These are phyloP conservation scores for Tolypocladium pustulatum DNA, from an alignment of 2,329 filamentous ascomycete species.

Conservation along the genomic window DNA sequence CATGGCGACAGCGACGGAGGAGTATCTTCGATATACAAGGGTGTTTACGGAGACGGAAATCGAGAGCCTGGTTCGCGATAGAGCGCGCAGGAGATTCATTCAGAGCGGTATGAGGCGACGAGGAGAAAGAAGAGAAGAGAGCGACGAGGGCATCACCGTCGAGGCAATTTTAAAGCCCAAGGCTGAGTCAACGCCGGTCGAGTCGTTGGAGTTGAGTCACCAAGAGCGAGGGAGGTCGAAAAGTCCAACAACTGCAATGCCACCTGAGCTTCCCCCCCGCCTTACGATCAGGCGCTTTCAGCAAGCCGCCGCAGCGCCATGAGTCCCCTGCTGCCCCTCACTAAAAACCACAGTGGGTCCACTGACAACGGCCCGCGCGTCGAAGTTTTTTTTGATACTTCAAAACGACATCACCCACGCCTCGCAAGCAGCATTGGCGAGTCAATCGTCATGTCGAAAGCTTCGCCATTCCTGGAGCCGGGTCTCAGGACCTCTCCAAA, in stretches of 20 bases:
- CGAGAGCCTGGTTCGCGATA: constrained; percentile 15
- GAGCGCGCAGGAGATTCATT: constrained; percentile 24
- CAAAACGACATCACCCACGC: neutral
- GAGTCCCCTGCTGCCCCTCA: neutral
- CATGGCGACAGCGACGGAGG: constrained; percentile 28
- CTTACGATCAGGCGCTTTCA: neutral
- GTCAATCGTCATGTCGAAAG: constrained; percentile 20
- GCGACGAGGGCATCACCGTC: constrained; percentile 7
- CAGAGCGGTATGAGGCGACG: constrained; percentile 12
- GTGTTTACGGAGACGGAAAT: constrained; percentile 16
- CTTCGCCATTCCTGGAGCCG: constrained; percentile 72
- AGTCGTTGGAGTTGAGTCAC: constrained; percentile 7
- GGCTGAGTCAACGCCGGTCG: neutral
- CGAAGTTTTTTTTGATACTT: neutral
- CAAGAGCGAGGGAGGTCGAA: neutral
- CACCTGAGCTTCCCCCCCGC: neutral
- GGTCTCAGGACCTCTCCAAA: constrained; percentile 50
- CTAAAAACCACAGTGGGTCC: neutral
- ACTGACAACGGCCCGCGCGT: neutral
- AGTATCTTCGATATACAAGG: constrained; percentile 22
- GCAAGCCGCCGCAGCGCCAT: neutral
- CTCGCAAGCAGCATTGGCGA: neutral
- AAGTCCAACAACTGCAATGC: neutral
- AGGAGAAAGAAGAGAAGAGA: constrained; percentile 7
- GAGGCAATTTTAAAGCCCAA: neutral